Evolutionary conservation across 2,329 filamentous ascomycete species (phyloP).

Genomic region (Aulographum hederae): DNA sequence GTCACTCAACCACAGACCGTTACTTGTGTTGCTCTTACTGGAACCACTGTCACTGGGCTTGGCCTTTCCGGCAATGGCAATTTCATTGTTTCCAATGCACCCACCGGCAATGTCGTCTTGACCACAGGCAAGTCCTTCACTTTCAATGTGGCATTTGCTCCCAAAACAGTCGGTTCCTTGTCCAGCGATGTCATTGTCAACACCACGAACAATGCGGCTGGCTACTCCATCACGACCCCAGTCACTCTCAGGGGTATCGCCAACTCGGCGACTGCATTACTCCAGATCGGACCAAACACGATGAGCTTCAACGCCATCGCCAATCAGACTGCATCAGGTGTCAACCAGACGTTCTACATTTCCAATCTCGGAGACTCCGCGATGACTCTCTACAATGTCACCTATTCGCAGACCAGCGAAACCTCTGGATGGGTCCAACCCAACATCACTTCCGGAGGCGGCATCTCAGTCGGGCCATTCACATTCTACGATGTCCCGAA

Average conservation of each 20-base stretch:
- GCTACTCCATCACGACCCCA: conserved; percentile 29
- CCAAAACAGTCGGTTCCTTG: conserved; percentile 27
- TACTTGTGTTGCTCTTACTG: too few relatives aligned
- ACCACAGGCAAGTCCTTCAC: conserved; percentile 22
- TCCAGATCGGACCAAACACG: conserved; percentile 28
- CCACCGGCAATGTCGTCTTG: too few relatives aligned
- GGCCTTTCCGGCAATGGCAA: too few relatives aligned
- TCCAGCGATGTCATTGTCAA: conserved; percentile 29
- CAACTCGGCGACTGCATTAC: conserved; percentile 25
- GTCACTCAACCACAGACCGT: too few relatives aligned
- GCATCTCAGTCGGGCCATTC: conserved; percentile 28
- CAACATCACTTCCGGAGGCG: conserved; percentile 14
- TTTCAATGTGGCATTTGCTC: conserved; percentile 27
- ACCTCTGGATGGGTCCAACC: conserved; percentile 27
- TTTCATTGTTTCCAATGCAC: too few relatives aligned
- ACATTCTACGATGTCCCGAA: conserved; percentile 28
- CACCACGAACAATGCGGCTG: conserved; percentile 26
- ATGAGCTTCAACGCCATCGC: conserved; percentile 33
- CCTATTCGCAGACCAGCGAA: conserved; percentile 25
- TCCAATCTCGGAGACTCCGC: conserved; percentile 30
- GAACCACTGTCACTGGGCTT: too few relatives aligned
- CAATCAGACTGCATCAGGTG: conserved; percentile 19
- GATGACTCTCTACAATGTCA: conserved; percentile 26
- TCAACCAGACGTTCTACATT: conserved; percentile 27
- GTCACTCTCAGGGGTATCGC: conserved; percentile 32